Base-by-base conservation (phyloP, 2,329 filamentous ascomycete genomes). In the Colletotrichum graminicola region DNA sequence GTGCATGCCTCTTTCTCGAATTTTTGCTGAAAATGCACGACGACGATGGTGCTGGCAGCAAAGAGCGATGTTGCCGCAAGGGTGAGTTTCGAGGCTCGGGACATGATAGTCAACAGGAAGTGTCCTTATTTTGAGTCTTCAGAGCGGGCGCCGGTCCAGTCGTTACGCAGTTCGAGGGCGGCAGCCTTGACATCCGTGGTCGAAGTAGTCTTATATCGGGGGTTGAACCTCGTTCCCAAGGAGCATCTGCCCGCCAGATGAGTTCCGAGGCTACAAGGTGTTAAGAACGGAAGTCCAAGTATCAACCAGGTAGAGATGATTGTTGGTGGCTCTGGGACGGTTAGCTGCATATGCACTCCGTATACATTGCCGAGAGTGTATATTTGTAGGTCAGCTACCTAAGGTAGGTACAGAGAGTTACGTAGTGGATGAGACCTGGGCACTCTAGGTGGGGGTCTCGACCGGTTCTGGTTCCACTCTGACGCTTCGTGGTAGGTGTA, bases 21-120 rank as follows among this genome's bases (percentile, higher is more conserved):
- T 77, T 92, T 90, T 81, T 99, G 96, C 76, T 94, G 90, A 82
- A 93, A 95, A 80, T 99, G 96, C 57, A 99, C 96, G 76, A 97
- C 90, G 75, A 91, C 84, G 73, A 99, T 90, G 59, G 95, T 97
- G 74, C 89, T 86, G 63, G 90, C 87, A 34, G 95, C 92, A 76
- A 93, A 91, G 74, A 94, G 83, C 43, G 93, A 92, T 0, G 95
- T 97, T 55, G 89, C 89, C 62, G 90, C 86, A 34, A 99, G 86
- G 18, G 96, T 98, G 75, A 96, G 81, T 79, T 97, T 97, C 23
- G 96, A 95, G 70, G 94, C 92, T 77, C 90, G 92, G 69, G 96
- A 99, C 96, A 99, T 99, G 72, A 68, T 79, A 54, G 36, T 18
- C 36, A 34, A 29, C 23, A 32, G 8, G 56, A 52, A 54, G 32